A percentile compares a stretch with the other conserved stretches of the same genome.
Conservation (phyloP, 1,284 basidiomycete species). For the Microbotryum violaceum region DNA sequence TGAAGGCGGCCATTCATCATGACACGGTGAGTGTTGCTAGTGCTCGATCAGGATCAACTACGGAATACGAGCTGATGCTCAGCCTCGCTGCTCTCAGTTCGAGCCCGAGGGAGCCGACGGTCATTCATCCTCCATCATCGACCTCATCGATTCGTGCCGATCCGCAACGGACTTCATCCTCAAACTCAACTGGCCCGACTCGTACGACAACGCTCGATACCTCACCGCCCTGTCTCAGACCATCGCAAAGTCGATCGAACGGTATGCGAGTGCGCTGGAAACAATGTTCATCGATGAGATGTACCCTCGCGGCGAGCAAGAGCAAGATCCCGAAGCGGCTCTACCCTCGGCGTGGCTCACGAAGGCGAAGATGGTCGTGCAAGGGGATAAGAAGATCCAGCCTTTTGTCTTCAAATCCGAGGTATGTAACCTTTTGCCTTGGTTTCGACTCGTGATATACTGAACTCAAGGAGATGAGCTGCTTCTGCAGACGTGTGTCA, state of each 20-base stretch:
- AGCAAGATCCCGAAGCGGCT: conserved; percentile 44
- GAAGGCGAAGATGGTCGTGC: conserved; percentile 65
- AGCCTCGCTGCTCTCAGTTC: conserved; percentile 51
- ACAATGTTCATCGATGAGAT: conserved; percentile 87
- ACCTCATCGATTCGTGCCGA: conserved; percentile 87
- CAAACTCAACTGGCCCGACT: conserved; percentile 84
- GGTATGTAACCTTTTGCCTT: conserved; percentile 37
- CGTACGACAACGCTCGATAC: conserved; percentile 80
- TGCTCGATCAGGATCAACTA: neutral
- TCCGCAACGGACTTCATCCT: conserved; percentile 83
- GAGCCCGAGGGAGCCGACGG: conserved; percentile 63
- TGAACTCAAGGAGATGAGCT: neutral
- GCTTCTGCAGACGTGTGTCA: conserved; percentile 69
- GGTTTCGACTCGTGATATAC: neutral
- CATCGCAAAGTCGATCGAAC: conserved; percentile 81
- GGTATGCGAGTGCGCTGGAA: conserved; percentile 83
- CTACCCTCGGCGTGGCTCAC: conserved; percentile 86
- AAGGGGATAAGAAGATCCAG: conserved; percentile 81
- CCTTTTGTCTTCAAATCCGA: conserved; percentile 86
- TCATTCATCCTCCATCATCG: conserved; percentile 91
- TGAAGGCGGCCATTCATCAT: conserved; percentile 78
- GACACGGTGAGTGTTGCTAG: conserved; percentile 62
- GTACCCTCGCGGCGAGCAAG: conserved; percentile 67
- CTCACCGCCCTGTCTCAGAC: conserved; percentile 81
- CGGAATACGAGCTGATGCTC: neutral